Conservation (phyloP, 257 asterid genomes). For the Phtheirospermum japonicum region DNA sequence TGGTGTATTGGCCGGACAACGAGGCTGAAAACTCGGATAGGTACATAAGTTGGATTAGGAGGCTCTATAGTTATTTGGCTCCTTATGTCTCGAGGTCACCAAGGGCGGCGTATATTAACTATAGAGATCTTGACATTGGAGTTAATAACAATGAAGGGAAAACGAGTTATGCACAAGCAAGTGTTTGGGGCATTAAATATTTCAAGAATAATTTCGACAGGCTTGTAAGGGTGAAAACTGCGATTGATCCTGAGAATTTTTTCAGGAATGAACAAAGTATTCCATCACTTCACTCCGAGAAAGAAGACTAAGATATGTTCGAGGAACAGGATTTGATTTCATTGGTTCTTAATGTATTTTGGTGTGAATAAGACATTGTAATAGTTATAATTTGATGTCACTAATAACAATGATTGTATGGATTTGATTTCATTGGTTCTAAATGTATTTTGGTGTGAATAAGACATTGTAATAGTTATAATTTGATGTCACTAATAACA, state of each 20-base stretch:
- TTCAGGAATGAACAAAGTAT: constrained; percentile 44
- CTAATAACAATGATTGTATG: no score
- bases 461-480: no score
- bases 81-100: constrained; percentile 38
- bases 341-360: neutral
- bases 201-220: constrained; percentile 33
- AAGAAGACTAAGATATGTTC: constrained; percentile 4
- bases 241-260: constrained; percentile 31
- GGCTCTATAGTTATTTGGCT: constrained; percentile 32
- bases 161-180: constrained; percentile 33
- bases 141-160: constrained; percentile 23
- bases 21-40: constrained; percentile 15
- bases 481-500: no score
- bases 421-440: no score
- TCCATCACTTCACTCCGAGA: constrained; percentile 27
- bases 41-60: constrained; percentile 31
- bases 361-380: no score
- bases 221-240: constrained; percentile 29
- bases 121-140: constrained; percentile 43
- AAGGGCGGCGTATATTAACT: constrained; percentile 33
- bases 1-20: constrained; percentile 29
- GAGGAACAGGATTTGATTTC: neutral
- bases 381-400: no score
- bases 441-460: no score
- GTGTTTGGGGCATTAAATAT: constrained; percentile 38